Evolutionary conservation across 768 basidiomycete species (phyloP).

Genomic region (Austroboletus eburneus): DNA sequence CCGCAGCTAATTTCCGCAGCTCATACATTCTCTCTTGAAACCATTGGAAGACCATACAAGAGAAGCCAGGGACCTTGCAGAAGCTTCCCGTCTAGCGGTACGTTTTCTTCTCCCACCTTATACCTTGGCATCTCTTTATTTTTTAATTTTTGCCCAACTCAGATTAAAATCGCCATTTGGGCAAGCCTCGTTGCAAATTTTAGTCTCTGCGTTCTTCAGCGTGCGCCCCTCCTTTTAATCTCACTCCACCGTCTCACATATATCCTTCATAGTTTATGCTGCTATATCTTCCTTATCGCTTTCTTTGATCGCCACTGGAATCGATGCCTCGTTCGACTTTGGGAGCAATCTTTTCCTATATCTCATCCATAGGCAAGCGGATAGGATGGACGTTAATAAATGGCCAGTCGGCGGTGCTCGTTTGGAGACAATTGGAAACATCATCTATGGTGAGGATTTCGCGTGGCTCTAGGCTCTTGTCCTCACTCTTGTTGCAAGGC

Average conservation of each 20-base stretch:
- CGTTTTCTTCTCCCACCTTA: constrained; percentile 19
- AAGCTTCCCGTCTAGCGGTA: constrained; percentile 63
- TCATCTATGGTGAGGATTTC: constrained; percentile 62
- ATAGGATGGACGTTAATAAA: constrained; percentile 67
- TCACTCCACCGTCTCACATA: neutral
- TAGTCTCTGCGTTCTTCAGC: constrained; percentile 63
- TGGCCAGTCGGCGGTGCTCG: constrained; percentile 94
- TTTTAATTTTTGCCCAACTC: neutral
- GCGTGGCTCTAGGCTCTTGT: neutral
- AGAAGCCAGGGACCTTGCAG: constrained; percentile 71
- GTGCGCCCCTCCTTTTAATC: constrained; percentile 31
- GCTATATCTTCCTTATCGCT: constrained; percentile 81
- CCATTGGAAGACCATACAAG: constrained; percentile 86
- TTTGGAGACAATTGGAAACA: constrained; percentile 86
- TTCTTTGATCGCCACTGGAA: constrained; percentile 83
- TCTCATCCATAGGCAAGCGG: constrained; percentile 72
- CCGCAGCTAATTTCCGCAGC: constrained; percentile 39
- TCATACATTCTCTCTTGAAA: constrained; percentile 84
- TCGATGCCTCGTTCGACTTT: constrained; percentile 84
- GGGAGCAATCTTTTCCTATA: constrained; percentile 81
- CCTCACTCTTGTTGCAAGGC: constrained; percentile 33
- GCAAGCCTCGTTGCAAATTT: constrained; percentile 80
- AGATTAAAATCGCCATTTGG: constrained; percentile 89
- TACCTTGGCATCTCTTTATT: neutral
- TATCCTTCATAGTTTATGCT: constrained; percentile 67